Percentiles rank a stretch among this genome's conserved stretches.
phyloP scores from a whole-genome alignment of 345 rosid genomes.

The Cardamine chenopodiifolia region DNA sequence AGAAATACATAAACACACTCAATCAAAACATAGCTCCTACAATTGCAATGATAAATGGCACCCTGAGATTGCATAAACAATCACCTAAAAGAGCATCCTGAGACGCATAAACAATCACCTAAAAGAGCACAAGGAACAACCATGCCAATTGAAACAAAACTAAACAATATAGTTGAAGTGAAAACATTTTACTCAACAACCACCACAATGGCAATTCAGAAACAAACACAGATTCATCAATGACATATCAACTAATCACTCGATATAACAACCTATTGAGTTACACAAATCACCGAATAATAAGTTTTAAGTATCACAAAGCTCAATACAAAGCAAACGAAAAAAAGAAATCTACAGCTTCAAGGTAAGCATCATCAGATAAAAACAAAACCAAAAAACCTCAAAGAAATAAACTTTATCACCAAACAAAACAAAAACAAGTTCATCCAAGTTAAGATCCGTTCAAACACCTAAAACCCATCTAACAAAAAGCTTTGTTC shows the following conservation, averaged over 20 bases:
- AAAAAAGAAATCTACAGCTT: slow-evolving; percentile 30
- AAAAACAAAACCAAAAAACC: background rate
- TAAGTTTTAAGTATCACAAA: slow-evolving; percentile 30
- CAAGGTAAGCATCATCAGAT: slow-evolving; percentile 30
- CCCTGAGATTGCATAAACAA: too few relatives aligned
- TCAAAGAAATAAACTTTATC: slow-evolving; percentile 3
- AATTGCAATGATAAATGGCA: too few relatives aligned
- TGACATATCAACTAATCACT: slow-evolving; percentile 23
- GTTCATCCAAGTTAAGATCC: slow-evolving; percentile 25
- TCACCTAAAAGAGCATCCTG: slow-evolving; percentile 4
- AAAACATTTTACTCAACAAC: slow-evolving; percentile 11
- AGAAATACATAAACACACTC: background rate
- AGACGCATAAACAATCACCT: slow-evolving; percentile 1
- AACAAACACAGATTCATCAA: slow-evolving; percentile 12
- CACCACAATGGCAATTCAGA: slow-evolving; percentile 24
- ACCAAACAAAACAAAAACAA: slow-evolving; percentile 7
- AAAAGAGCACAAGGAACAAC: slow-evolving; percentile 17
- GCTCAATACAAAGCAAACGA: slow-evolving; percentile 30
- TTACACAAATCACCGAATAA: slow-evolving; percentile 20
- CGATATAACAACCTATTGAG: background rate
- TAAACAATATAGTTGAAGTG: background rate
- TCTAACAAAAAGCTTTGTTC: background rate
- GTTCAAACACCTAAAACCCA: slow-evolving; percentile 21
- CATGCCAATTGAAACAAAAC: slow-evolving; percentile 22
- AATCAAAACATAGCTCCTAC: slow-evolving; percentile 8